Base-by-base conservation (phyloP, 2,329 filamentous ascomycete species). In the Curvularia eragrostidis region DNA sequence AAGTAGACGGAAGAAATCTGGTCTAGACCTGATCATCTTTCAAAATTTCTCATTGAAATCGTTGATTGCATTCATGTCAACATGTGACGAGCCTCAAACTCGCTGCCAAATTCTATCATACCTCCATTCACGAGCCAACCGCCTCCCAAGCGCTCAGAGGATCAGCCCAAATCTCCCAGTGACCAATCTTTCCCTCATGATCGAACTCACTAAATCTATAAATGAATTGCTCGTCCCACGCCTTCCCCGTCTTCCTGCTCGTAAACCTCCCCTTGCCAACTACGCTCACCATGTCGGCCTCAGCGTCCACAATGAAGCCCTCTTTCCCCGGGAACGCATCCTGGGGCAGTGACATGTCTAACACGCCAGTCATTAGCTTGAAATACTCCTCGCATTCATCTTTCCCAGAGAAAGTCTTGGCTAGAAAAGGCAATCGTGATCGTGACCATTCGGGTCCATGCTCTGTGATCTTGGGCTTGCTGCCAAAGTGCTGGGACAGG, bases 111-210 rank as follows among this genome's bases (percentile, higher is more conserved):
- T 26, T 18, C 12, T 24, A 9, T 10, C 18, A 13, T 13, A 12
- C 21, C 2, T 3, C 9, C 49, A 6, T 13, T 36, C n/a, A 52
- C 42, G 21, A 15, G 10, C 63, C 70, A 60, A 73, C 76, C 54
- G 77, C 78, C 24, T 72, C 69, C 78, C 77, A 80, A 32, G 78
- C 78, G 59, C 75, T 78, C 54, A 79, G 61, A 12, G 76, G 76
- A 71, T 80, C 78, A 13, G 76, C 77, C 78, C 78, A 80, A 49
- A 80, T 78, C 64, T 80, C 77, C 76, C 77, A 79, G 62, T 75
- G 70, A 26, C 76, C 78, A 58, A 80, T 75, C 65, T 61, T 76
- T 0, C 75, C 76, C 18, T 75, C 59, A 6, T 65, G 64, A 64
- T 80, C 75, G 58, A 78, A 80, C 7, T 56, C 75, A 62, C 78